Evolutionary conservation across 805 yeast genomes (phyloP).

Genomic region (Wickerhamomyces hampshirensis): DNA sequence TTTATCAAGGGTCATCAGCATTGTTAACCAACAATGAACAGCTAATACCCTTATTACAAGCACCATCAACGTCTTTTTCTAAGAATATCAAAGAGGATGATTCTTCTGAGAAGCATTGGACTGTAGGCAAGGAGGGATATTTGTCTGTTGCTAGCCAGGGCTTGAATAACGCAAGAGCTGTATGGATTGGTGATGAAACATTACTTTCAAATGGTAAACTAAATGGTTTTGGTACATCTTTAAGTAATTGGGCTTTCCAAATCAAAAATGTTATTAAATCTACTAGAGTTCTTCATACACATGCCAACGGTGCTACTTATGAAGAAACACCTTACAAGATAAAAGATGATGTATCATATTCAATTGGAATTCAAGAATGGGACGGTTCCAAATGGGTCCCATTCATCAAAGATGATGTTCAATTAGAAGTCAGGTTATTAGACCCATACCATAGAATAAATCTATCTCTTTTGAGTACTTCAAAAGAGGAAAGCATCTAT

Average conservation of each 20-base stretch:
- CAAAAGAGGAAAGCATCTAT: conserved; percentile 39
- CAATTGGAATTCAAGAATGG: conserved; percentile 45
- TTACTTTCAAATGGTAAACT: conserved; percentile 40
- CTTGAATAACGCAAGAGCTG: conserved; percentile 67
- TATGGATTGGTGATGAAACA: conserved; percentile 73
- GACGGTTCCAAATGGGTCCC: conserved; percentile 65
- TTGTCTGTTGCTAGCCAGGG: conserved; percentile 77
- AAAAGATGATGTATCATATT: conserved; percentile 61
- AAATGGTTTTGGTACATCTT: conserved; percentile 36
- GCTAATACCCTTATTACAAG: conserved; percentile 64
- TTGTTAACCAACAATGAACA: conserved; percentile 63
- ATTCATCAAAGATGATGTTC: conserved; percentile 57
- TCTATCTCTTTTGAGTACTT: conserved; percentile 38
- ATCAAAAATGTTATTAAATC: conserved; percentile 59
- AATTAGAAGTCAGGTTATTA: conserved; percentile 81
- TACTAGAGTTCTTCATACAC: conserved; percentile 49
- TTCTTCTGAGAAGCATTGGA: conserved; percentile 56
- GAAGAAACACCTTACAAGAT: conserved; percentile 57
- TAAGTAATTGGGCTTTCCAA: conserved; percentile 71
- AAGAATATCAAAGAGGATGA: conserved; percentile 41
- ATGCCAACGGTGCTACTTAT: conserved; percentile 38
- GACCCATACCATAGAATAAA: conserved; percentile 91
- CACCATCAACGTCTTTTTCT: conserved; percentile 62
- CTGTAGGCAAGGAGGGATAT: conserved; percentile 74
- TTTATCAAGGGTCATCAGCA: conserved; percentile 59